phyloP scores from a whole-genome alignment of 345 rosid genomes.

The Heritiera fomes region DNA sequence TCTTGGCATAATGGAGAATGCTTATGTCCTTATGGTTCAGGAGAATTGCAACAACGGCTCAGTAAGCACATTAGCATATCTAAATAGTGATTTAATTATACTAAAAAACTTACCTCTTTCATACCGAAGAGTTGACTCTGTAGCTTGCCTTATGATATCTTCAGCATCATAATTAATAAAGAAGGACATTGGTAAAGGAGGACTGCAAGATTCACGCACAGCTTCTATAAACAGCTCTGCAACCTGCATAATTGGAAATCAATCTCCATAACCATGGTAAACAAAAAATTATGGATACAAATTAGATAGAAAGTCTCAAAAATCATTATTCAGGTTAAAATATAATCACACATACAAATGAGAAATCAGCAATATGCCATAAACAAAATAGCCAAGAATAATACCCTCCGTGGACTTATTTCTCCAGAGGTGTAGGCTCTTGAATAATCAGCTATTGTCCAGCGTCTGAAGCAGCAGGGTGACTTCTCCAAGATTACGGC shows the following conservation, averaged over 20 bases:
- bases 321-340: background rate
- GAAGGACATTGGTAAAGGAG: conserved; percentile 54
- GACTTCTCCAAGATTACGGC: background rate
- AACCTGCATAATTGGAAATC: conserved; percentile 36
- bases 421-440: conserved; percentile 53
- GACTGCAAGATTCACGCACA: conserved; percentile 41
- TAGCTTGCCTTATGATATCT: conserved; percentile 61
- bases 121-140: conserved; percentile 54
- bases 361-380: background rate
- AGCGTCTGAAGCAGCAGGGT: conserved; percentile 35
- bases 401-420: conserved; percentile 52
- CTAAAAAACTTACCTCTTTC: conserved; percentile 42
- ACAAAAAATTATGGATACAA: background rate
- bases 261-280: background rate
- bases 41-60: background rate
- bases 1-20: background rate
- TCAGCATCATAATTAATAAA: conserved; percentile 48
- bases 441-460: conserved; percentile 56
- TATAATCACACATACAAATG: background rate
- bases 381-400: background rate
- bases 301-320: background rate
- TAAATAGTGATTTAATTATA: background rate
- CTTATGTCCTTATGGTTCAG: background rate
- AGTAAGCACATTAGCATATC: background rate
- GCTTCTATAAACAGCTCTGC: conserved; percentile 55